Base-by-base conservation (phyloP, 2,329 filamentous ascomycete genomes). In the Apiospora hydei region DNA sequence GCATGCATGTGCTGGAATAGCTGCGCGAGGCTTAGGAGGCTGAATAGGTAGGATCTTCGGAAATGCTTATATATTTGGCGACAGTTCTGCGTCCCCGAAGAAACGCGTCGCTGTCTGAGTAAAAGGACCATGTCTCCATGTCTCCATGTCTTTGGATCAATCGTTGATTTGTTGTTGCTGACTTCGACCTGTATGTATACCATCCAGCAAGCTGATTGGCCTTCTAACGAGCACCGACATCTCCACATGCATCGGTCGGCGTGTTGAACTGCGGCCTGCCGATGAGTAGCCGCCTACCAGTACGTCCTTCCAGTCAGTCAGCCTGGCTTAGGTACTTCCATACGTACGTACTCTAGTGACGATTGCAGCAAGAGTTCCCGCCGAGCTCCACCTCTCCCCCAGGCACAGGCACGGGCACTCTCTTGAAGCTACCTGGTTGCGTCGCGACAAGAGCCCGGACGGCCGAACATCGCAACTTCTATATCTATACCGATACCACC, bases 141-240 rank as follows among this genome's bases (percentile, higher is more conserved):
- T 30, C 26, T 38, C 7, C 5, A 38, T 38, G 34, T 8, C 2
- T 38, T 38, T 38, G 34, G 34, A 5, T 38, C 34, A 8, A 38
- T 38, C 34, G 34, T 38, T 38, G 34, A 38, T 38, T 38, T 38
- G 34, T n/a, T 53, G 30, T 16, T 53, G 24, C 7, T 16, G 11
- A 53, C 13, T 26, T 53, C 24, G 6, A 30, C 49, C 13, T 3
- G 13, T 53, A 24, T 3, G 13, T 53, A 24, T 8, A 24, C 3
- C 49, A 26, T 53, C 30, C 49, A 16, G 14, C 49, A 26, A 53
- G 24, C 34, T 57, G 51, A 57, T 57, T 57, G 51, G 51, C 16
- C 51, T 57, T 57, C 51, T 57, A 34, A 30, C n/a, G 53, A 61
- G 53, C 53, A 61, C 53, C 30, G 53, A 61, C 53, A 18, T 61